Evolutionary conservation across 768 basidiomycete species (phyloP), one percentile per base, ranked within the genome.

Genomic region (Russula abietina): DNA sequence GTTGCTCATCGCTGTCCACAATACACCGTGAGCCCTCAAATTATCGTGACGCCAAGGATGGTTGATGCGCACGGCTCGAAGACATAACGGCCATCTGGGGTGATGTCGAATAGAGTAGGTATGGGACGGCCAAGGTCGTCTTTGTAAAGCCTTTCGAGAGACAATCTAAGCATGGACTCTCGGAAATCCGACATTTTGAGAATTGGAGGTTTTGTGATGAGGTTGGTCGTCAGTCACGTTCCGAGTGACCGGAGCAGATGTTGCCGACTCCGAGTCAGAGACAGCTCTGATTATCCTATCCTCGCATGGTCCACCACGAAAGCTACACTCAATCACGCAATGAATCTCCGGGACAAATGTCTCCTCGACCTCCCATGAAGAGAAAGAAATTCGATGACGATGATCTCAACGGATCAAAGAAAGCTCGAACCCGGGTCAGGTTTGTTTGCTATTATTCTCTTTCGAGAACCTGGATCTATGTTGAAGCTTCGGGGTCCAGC

Each of bases 71-170:
- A 91, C 91, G 85, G 80, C 76, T 92, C 88, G 62, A 85, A 85
- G 52, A 88, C 75, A 57, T 82, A 81, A 65, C 84, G 79, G 43
- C 90, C 88, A 48, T 89, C 85, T 28, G 81, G 77, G 8, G 81
- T 79, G 59, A 93, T 88, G 69, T 93, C 90, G 30, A 80, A 74
- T 32, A 93, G 74, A 6, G 78, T 76, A 28, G 83, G 86, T 32
- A 92, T 82, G 10, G 70, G 78, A 50, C 81, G 76, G 9, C 88
- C 89, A 41, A 80, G 73, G 67, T 93, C 90, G 69, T 91, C 87
- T 72, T 87, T 91, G 76, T 91, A 91, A 0, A 88, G 89, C 43
- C 84, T 78, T 70, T 93, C 91, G 36, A 93, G 79, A 1, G 89
- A 86, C 11, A 92, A 75, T 63, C 75, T 85, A 41, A 86, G 75